phyloP scores from a whole-genome alignment of 2,329 filamentous ascomycete species.

The Penicillium palitans region DNA sequence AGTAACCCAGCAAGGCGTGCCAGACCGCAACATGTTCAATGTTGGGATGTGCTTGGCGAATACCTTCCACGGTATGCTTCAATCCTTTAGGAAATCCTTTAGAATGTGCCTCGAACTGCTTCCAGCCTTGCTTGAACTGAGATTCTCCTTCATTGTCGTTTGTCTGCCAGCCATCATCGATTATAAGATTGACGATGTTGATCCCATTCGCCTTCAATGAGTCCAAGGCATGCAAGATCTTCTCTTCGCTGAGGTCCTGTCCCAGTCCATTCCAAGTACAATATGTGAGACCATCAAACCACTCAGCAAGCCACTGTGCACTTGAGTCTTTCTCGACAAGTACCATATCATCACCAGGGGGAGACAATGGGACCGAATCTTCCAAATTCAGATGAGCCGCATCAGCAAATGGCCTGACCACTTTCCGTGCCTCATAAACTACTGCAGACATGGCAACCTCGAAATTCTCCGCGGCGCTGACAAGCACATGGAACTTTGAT shows the following conservation, averaged over 20 bases:
- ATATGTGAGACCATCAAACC: slow-evolving; percentile 91
- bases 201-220: slow-evolving; percentile 70
- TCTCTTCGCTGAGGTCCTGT: slow-evolving; percentile 76
- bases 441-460: slow-evolving; percentile 75
- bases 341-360: slow-evolving; percentile 43
- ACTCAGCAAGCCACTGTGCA: slow-evolving; percentile 72
- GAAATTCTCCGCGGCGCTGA: slow-evolving; percentile 69
- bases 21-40: slow-evolving; percentile 88
- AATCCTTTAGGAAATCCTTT: slow-evolving; percentile 78
- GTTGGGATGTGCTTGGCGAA: slow-evolving; percentile 68
- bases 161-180: slow-evolving; percentile 96
- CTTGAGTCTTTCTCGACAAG: slow-evolving; percentile 44
- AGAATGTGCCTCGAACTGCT: slow-evolving; percentile 80
- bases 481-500: slow-evolving; percentile 63
- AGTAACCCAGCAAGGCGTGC: slow-evolving; percentile 87
- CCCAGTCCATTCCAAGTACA: slow-evolving; percentile 97
- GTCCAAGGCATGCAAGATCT: slow-evolving; percentile 73
- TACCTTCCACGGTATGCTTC: slow-evolving; percentile 66
- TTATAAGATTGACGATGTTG: slow-evolving; percentile 80
- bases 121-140: slow-evolving; percentile 63
- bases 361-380: slow-evolving; percentile 31
- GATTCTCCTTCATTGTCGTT: slow-evolving; percentile 59
- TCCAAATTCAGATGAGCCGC: slow-evolving; percentile 11
- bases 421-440: slow-evolving; percentile 80
- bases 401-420: slow-evolving; percentile 47